These are phyloP conservation scores for Tylopilus sp. DNA, from an alignment of 1,284 basidiomycete genomes.

Conservation along the genomic window DNA sequence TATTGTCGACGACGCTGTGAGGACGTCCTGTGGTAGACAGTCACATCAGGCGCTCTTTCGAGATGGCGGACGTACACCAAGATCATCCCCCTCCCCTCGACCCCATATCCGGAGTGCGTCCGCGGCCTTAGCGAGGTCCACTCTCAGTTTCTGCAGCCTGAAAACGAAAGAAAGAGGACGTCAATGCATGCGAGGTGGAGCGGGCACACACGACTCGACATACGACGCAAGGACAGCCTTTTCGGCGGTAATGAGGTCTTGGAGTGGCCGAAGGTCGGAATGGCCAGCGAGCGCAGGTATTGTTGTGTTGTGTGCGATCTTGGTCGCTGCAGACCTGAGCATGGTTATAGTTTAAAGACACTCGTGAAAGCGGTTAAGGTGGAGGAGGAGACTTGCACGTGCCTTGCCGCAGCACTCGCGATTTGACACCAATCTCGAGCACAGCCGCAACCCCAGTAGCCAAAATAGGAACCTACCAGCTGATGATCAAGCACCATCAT, in stretches of 20 bases:
- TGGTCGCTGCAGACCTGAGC: constrained; percentile 72
- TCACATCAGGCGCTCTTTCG: neutral
- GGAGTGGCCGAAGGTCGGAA: constrained; percentile 76
- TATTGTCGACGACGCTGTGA: constrained; percentile 69
- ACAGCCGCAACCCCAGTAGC: neutral
- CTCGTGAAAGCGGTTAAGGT: neutral
- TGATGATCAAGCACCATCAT: neutral
- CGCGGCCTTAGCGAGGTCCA: constrained; percentile 68
- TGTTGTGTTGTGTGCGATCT: constrained; percentile 82
- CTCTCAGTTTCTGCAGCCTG: constrained; percentile 63
- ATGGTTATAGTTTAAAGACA: constrained; percentile 37
- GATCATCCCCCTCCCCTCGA: constrained; percentile 82
- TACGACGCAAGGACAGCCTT: constrained; percentile 78
- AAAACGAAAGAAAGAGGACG: neutral
- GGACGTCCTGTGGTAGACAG: constrained; percentile 58
- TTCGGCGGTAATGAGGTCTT: constrained; percentile 87
- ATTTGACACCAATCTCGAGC: neutral
- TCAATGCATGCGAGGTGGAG: neutral
- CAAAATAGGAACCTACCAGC: no score
- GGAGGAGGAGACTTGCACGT: constrained; percentile 5
- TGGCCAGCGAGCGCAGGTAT: constrained; percentile 76
- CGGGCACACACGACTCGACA: constrained; percentile 29
- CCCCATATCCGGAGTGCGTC: constrained; percentile 80
- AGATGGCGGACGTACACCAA: constrained; percentile 53
- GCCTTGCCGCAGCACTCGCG: constrained; percentile 4